Evolutionary conservation across 2,329 filamentous ascomycete species (phyloP).

Genomic region (Xylogone sp.): DNA sequence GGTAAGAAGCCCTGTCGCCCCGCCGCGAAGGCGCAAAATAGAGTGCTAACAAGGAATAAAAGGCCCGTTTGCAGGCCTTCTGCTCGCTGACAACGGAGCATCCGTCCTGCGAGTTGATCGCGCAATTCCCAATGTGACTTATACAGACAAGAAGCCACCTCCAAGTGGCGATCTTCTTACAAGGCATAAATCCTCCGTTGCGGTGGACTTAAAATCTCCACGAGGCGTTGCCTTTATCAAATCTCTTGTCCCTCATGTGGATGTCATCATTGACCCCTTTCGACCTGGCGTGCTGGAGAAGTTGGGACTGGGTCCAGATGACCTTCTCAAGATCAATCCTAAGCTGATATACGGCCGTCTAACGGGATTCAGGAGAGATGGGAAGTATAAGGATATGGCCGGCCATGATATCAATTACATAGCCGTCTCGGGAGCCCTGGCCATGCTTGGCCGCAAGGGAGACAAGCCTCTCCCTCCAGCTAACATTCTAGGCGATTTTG

Average conservation of each 20-base stretch:
- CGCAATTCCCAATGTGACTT: constrained; percentile 39
- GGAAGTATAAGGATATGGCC: constrained; percentile 81
- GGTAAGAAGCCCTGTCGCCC: too few relatives aligned
- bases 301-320: constrained; percentile 68
- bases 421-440: constrained; percentile 76
- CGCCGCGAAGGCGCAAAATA: too few relatives aligned
- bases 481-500: constrained; percentile 89
- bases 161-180: constrained; percentile 69
- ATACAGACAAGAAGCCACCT: constrained; percentile 33
- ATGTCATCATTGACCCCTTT: constrained; percentile 90
- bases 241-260: constrained; percentile 57
- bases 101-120: constrained; percentile 84
- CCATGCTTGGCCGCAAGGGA: constrained; percentile 66
- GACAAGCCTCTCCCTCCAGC: constrained; percentile 73
- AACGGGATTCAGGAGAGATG: constrained; percentile 86
- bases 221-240: constrained; percentile 63
- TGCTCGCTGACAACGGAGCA: constrained; percentile 87
- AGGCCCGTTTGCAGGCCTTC: constrained; percentile 86
- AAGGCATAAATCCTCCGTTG: constrained; percentile 76
- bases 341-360: constrained; percentile 78
- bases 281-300: constrained; percentile 87
- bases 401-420: constrained; percentile 98
- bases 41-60: background rate
- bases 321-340: constrained; percentile 65
- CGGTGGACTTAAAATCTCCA: constrained; percentile 71